A percentile compares a stretch with the other conserved stretches of the same genome.
phyloP scores from a whole-genome alignment of 805 yeast genomes.

The Metschnikowia orientalis region DNA sequence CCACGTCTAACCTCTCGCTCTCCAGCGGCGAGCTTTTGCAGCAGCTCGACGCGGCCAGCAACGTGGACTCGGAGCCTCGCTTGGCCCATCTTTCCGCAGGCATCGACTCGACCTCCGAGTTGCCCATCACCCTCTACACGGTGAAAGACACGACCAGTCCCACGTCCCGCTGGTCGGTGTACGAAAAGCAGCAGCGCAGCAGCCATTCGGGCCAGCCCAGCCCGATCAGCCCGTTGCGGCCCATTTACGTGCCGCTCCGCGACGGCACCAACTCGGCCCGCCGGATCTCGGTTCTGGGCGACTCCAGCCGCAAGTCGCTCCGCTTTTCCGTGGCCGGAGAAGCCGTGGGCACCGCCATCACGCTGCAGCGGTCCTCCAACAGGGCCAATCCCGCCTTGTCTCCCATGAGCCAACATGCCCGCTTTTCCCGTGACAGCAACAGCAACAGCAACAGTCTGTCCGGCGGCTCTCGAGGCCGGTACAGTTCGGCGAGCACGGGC shows the following conservation, averaged over 20 bases:
- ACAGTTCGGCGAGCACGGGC: too few relatives aligned
- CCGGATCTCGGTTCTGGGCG: conserved; percentile 5
- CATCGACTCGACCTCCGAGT: conserved; percentile 22
- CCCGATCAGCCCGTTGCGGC: not conserved
- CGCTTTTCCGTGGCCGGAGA: too few relatives aligned
- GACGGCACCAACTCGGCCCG: conserved; percentile 11
- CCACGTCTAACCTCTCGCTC: conserved; percentile 13
- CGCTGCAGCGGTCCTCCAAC: too few relatives aligned
- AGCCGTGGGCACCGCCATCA: too few relatives aligned
- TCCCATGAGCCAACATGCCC: too few relatives aligned
- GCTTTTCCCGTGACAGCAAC: too few relatives aligned
- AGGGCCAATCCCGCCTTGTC: too few relatives aligned
- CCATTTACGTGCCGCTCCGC: conserved; percentile 6
- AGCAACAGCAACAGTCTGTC: too few relatives aligned
- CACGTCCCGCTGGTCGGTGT: conserved; percentile 7
- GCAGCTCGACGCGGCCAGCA: conserved; percentile 2
- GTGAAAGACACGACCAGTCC: conserved; percentile 23
- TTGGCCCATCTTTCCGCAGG: conserved; percentile 25
- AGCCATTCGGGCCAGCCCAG: not conserved
- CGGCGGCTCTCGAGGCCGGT: too few relatives aligned
- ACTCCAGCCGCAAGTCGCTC: too few relatives aligned
- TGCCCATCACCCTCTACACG: conserved; percentile 28
- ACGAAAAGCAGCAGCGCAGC: conserved; percentile 4
- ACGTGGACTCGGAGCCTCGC: conserved; percentile 5
- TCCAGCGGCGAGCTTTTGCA: conserved; percentile 19